Evolutionary conservation across 1,139 yeast genomes (phyloP).

Genomic region (Geotrichum cucujoidarum): DNA sequence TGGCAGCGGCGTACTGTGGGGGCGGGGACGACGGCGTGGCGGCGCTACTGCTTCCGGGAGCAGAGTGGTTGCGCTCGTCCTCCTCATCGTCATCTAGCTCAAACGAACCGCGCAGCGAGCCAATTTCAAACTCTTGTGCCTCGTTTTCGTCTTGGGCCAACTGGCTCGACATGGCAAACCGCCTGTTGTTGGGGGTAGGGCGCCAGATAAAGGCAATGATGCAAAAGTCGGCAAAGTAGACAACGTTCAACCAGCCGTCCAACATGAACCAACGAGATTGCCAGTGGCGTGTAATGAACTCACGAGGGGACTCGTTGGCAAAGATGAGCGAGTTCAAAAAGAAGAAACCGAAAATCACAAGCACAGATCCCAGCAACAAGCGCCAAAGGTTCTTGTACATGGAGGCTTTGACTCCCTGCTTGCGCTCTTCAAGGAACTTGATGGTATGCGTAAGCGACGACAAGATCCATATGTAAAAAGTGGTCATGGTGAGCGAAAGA

Average conservation of each 20-base stretch:
- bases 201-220: slow-evolving; percentile 92
- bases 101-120: slow-evolving; percentile 39
- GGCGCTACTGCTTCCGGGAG: not conserved
- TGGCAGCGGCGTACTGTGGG: slow-evolving; percentile 17
- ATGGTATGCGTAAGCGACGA: slow-evolving; percentile 72
- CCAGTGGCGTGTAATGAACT: slow-evolving; percentile 86
- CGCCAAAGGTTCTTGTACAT: slow-evolving; percentile 79
- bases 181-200: slow-evolving; percentile 91
- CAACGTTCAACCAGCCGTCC: slow-evolving; percentile 93
- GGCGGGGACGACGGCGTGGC: slow-evolving; percentile 16
- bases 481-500: slow-evolving; percentile 60
- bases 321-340: slow-evolving; percentile 65
- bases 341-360: slow-evolving; percentile 59
- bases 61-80: slow-evolving; percentile 3
- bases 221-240: slow-evolving; percentile 78
- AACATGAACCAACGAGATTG: slow-evolving; percentile 80
- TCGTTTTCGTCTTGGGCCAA: slow-evolving; percentile 75
- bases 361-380: slow-evolving; percentile 62
- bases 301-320: slow-evolving; percentile 67
- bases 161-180: slow-evolving; percentile 93
- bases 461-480: slow-evolving; percentile 71
- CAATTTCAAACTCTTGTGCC: slow-evolving; percentile 50
- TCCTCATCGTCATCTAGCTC: slow-evolving; percentile 36
- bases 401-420: slow-evolving; percentile 83
- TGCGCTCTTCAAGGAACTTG: slow-evolving; percentile 67